Evolutionary conservation across 2,329 filamentous ascomycete genomes (phyloP).

Genomic region (Hypoxylon sp.): DNA sequence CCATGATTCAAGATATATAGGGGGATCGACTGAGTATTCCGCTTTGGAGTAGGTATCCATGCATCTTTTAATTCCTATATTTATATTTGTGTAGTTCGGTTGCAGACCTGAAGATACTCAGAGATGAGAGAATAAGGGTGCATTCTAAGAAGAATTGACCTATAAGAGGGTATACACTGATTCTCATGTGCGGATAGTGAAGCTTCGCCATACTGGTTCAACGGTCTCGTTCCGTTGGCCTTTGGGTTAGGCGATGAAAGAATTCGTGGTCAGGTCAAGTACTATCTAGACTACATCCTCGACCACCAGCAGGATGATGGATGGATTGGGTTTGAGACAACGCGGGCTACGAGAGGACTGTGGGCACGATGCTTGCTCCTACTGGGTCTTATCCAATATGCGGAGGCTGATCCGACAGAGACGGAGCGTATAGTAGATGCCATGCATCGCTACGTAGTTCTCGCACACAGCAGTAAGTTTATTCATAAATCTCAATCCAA

Average conservation of each 20-base stretch:
- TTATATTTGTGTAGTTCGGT: background rate
- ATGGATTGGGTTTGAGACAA: constrained; percentile 68
- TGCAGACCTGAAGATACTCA: background rate
- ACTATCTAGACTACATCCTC: constrained; percentile 62
- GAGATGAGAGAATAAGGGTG: background rate
- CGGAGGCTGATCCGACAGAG: constrained; percentile 61
- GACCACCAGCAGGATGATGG: constrained; percentile 65
- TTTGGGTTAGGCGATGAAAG: constrained; percentile 62
- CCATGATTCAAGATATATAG: constrained; percentile 64
- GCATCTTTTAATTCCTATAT: background rate
- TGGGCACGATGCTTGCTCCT: constrained; percentile 67
- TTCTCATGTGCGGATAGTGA: constrained; percentile 52
- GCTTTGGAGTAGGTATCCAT: constrained; percentile 56
- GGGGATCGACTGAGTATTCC: constrained; percentile 65
- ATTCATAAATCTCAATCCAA: background rate
- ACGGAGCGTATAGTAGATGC: constrained; percentile 62
- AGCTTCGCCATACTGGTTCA: constrained; percentile 70
- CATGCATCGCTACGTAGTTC: constrained; percentile 64
- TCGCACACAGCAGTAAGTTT: constrained; percentile 62
- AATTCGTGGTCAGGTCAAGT: constrained; percentile 63
- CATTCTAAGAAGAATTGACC: background rate
- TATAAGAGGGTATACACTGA: constrained; percentile 2
- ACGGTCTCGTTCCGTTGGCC: constrained; percentile 68
- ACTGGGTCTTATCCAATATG: constrained; percentile 60
- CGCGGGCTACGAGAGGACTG: constrained; percentile 59